Evolutionary conservation across 257 asterid genomes (phyloP).

Genomic region (Euphrasia confusa): DNA sequence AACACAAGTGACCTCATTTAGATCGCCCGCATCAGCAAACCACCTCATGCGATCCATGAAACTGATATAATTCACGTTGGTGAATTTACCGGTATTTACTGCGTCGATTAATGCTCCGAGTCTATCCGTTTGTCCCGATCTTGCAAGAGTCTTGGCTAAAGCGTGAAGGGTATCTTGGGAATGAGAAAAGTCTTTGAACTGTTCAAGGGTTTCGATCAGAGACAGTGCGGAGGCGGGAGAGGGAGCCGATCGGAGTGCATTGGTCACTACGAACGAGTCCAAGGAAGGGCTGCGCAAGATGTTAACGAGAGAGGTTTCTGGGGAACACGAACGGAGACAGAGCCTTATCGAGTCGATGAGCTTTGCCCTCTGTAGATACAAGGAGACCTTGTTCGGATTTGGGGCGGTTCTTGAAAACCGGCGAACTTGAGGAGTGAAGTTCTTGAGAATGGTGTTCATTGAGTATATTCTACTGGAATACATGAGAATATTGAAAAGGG

Average conservation of each 20-base stretch:
- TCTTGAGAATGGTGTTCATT: constrained; percentile 25
- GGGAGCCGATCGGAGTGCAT: constrained; percentile 80
- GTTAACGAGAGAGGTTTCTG: constrained; percentile 45
- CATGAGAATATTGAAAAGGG: constrained; percentile 26
- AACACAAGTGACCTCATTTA: constrained; percentile 46
- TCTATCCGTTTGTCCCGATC: constrained; percentile 51
- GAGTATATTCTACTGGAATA: constrained; percentile 29
- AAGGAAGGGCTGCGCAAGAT: constrained; percentile 48
- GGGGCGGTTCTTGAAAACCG: constrained; percentile 36
- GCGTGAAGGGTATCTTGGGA: constrained; percentile 69
- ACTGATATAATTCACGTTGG: constrained; percentile 56
- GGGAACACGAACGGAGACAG: constrained; percentile 56
- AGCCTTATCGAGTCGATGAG: constrained; percentile 78
- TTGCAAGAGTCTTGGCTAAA: constrained; percentile 74
- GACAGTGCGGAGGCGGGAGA: constrained; percentile 65
- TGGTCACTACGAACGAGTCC: constrained; percentile 76
- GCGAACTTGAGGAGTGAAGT: constrained; percentile 34
- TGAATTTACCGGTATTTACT: constrained; percentile 62
- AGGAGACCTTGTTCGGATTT: constrained; percentile 50
- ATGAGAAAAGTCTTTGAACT: constrained; percentile 56
- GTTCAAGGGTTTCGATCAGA: constrained; percentile 56
- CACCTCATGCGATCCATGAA: constrained; percentile 83
- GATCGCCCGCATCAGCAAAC: constrained; percentile 69
- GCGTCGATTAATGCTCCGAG: constrained; percentile 63
- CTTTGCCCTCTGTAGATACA: constrained; percentile 78